These are phyloP conservation scores for Penicillium coffeae DNA, from an alignment of 495 filamentous ascomycete genomes.

Conservation along the genomic window DNA sequence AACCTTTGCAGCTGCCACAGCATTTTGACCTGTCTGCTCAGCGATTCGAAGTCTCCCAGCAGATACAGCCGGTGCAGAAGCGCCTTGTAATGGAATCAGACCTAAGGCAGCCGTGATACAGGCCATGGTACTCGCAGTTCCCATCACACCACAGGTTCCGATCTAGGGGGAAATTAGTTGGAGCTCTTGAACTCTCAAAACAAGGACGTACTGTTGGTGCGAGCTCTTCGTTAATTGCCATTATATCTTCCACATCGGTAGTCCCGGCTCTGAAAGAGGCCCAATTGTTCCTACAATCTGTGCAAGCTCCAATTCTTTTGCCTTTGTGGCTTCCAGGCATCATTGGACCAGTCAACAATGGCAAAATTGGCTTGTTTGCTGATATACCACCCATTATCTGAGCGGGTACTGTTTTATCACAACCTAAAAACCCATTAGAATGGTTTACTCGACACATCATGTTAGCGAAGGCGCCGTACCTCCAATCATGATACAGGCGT, in stretches of 20 bases:
- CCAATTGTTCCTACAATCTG: background rate
- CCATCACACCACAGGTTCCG: conserved; percentile 62
- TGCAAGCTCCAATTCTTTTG: background rate
- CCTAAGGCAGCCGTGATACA: conserved; percentile 56
- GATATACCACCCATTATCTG: background rate
- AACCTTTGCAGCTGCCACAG: conserved; percentile 37
- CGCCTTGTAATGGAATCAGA: conserved; percentile 54
- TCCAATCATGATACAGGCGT: background rate
- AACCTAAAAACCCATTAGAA: background rate
- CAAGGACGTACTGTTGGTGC: background rate
- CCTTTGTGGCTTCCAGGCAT: background rate
- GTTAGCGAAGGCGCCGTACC: too few species aligned
- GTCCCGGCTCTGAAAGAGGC: background rate
- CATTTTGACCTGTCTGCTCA: conserved; percentile 53
- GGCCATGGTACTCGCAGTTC: conserved; percentile 62
- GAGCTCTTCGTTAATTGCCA: background rate
- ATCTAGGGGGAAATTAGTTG: conserved; percentile 24
- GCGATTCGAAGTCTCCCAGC: conserved; percentile 55
- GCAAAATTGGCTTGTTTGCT: background rate
- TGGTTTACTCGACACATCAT: too few species aligned
- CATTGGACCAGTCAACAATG: background rate
- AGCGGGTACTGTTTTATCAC: background rate
- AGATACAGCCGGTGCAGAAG: conserved; percentile 58
- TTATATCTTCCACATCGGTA: background rate
- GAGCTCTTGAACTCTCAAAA: background rate